Conservation (phyloP, 2,329 filamentous ascomycete species). For the Fusarium redolens region DNA sequence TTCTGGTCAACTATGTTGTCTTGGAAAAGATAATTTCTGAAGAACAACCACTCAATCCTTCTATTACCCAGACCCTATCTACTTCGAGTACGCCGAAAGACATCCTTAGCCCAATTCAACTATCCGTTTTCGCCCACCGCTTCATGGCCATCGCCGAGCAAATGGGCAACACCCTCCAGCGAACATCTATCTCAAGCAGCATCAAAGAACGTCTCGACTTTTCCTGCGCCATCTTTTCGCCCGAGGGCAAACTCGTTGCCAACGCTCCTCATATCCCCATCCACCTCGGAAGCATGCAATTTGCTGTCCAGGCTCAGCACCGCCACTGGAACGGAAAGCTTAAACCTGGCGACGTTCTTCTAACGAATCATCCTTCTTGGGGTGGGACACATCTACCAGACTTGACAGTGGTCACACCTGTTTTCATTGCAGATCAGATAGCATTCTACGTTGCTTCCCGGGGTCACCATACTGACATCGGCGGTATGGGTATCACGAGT, state of each 20-base stretch:
- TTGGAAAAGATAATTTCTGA: slow-evolving; percentile 39
- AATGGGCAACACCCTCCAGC: slow-evolving; percentile 67
- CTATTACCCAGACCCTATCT: not conserved
- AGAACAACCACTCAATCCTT: not conserved
- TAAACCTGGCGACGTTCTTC: slow-evolving; percentile 53
- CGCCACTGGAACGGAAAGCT: slow-evolving; percentile 49
- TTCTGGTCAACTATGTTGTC: slow-evolving; percentile 48
- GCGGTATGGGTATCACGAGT: slow-evolving; percentile 4
- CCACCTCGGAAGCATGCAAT: slow-evolving; percentile 57
- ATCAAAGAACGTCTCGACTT: slow-evolving; percentile 58
- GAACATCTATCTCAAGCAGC: slow-evolving; percentile 64
- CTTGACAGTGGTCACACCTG: slow-evolving; percentile 55
- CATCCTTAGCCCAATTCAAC: slow-evolving; percentile 59
- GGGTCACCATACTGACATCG: slow-evolving; percentile 52
- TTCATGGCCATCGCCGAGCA: slow-evolving; percentile 71
- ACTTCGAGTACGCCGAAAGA: not conserved
- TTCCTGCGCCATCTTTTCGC: slow-evolving; percentile 56
- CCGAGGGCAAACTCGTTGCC: slow-evolving; percentile 55
- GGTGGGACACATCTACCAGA: slow-evolving; percentile 57
- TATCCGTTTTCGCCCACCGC: slow-evolving; percentile 66
- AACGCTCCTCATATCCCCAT: slow-evolving; percentile 51
- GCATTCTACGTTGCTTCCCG: slow-evolving; percentile 54
- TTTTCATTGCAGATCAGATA: slow-evolving; percentile 49
- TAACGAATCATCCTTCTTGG: slow-evolving; percentile 54
- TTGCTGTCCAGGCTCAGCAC: slow-evolving; percentile 54